Evolutionary conservation across 176 grass and related monocot species (phyloP).

Genomic region (Eragrostis curvula): DNA sequence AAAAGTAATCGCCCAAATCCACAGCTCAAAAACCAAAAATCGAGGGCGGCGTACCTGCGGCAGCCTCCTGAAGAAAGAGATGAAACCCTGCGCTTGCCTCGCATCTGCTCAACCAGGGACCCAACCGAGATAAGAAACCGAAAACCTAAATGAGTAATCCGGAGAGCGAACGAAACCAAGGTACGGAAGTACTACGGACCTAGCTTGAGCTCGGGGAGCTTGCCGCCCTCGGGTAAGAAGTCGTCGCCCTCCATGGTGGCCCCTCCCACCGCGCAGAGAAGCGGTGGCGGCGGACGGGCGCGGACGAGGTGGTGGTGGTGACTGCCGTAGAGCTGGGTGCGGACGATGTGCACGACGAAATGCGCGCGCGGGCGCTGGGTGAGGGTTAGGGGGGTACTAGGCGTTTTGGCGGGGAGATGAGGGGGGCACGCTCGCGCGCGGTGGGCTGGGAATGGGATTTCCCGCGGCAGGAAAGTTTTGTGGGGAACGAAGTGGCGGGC

Average conservation of each 20-base stretch:
- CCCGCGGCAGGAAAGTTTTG: no score
- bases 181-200: constrained; percentile 31
- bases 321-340: not conserved
- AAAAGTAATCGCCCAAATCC: not conserved
- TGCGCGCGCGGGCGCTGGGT: not conserved
- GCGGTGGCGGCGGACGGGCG: not conserved
- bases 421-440: not conserved
- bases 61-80: constrained; percentile 85
- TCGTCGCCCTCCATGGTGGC: constrained; percentile 40
- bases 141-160: constrained; percentile 6
- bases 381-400: not conserved
- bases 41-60: constrained; percentile 56
- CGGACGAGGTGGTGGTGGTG: not conserved
- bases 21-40: not conserved
- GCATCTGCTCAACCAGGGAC: constrained; percentile 53
- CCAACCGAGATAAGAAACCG: not conserved
- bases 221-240: constrained; percentile 45
- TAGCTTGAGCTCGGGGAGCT: constrained; percentile 79
- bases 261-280: not conserved
- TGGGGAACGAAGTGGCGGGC: no score
- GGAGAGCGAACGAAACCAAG: not conserved
- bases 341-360: constrained; percentile 43
- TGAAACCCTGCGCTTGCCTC: constrained; percentile 91
- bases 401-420: not conserved
- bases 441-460: not conserved